Evolutionary conservation across 148 eudicot genomes (phyloP).

Genomic region (Gaultheria prostrata): DNA sequence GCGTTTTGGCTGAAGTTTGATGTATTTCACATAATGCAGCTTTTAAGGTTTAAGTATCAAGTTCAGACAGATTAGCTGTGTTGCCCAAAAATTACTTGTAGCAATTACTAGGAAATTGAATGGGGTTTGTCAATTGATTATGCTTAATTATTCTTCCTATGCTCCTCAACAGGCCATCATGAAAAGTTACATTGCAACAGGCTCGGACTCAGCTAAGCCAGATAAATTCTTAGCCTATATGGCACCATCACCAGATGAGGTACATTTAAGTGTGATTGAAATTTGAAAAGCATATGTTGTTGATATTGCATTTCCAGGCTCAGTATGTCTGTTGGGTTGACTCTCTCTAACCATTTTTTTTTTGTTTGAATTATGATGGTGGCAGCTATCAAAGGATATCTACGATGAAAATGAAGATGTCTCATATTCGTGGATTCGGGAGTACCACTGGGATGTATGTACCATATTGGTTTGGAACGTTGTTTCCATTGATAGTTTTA

Average conservation of each 20-base stretch:
- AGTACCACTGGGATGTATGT: conserved; percentile 97
- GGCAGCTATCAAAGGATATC: conserved; percentile 80
- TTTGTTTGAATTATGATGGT: conserved; percentile 20
- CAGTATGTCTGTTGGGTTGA: not conserved
- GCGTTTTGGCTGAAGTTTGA: not conserved
- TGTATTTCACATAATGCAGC: not conserved
- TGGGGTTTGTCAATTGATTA: not conserved
- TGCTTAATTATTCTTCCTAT: conserved; percentile 3
- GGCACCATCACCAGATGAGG: conserved; percentile 87
- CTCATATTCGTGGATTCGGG: conserved; percentile 88
- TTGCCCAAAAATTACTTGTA: not conserved
- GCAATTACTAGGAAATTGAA: not conserved
- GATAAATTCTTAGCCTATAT: conserved; percentile 89
- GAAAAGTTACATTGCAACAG: conserved; percentile 72
- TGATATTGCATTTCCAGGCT: conserved; percentile 1
- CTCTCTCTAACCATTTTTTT: not conserved
- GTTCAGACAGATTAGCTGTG: not conserved
- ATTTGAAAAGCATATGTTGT: not conserved
- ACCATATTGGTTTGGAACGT: not conserved
- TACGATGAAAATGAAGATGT: conserved; percentile 87
- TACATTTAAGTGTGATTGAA: conserved; percentile 19
- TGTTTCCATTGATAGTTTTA: not conserved
- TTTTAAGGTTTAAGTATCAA: not conserved
- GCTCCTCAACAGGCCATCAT: conserved; percentile 66
- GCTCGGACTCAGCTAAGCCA: conserved; percentile 57